These are phyloP conservation scores for Solanum hybrid DNA, from an alignment of 305 asterid species.

Conservation along the genomic window DNA sequence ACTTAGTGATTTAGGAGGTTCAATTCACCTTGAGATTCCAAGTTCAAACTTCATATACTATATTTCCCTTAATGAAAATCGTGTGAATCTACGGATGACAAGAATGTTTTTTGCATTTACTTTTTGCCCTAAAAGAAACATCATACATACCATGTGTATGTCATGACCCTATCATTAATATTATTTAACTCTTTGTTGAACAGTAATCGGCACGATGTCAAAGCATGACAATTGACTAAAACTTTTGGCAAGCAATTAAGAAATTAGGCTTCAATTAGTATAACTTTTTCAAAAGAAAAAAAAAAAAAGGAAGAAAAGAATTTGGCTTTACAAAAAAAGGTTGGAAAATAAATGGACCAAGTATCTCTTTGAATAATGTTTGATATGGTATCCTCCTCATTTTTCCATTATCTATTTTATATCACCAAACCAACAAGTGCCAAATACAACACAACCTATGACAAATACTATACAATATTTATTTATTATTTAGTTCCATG, in stretches of 20 bases:
- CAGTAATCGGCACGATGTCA: neutral
- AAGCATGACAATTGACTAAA: neutral
- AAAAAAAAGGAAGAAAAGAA: neutral
- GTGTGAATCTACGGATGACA: neutral
- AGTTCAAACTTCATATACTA: neutral
- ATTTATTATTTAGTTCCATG: neutral
- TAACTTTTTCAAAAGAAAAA: neutral
- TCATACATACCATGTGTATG: neutral
- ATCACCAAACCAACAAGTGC: neutral
- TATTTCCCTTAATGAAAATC: neutral
- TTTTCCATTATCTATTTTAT: neutral
- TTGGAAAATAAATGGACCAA: neutral
- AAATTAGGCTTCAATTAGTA: neutral
- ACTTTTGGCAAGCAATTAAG: neutral
- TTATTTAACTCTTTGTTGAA: neutral
- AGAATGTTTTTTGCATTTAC: neutral
- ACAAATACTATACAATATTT: neutral
- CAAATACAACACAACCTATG: neutral
- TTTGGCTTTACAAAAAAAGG: neutral
- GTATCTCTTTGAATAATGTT: neutral
- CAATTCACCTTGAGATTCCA: neutral
- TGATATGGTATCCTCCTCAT: neutral
- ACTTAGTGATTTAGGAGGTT: neutral
- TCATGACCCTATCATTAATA: neutral
- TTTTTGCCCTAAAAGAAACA: neutral